Evolutionary conservation across 768 basidiomycete genomes (phyloP).

Genomic region (Naganishia vishniacii): DNA sequence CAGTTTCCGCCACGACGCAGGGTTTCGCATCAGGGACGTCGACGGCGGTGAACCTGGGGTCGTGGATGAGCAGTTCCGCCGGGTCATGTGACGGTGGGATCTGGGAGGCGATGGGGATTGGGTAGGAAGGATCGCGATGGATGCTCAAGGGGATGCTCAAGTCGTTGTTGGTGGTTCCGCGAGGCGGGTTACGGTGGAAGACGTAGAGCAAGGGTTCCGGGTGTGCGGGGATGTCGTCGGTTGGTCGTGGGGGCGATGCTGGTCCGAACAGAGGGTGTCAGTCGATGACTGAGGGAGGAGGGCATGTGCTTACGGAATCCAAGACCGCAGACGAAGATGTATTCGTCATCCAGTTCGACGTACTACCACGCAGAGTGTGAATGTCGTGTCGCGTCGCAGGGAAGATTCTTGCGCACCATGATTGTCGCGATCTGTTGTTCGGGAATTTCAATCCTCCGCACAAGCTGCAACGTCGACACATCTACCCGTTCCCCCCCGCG

Average conservation of each 20-base stretch:
- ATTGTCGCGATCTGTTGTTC: conserved; percentile 7
- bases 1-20: neutral
- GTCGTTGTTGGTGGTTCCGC: too few relatives aligned
- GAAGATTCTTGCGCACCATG: neutral
- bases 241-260: too few relatives aligned
- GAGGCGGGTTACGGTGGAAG: too few relatives aligned
- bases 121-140: too few relatives aligned
- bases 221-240: too few relatives aligned
- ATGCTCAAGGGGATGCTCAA: too few relatives aligned
- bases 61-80: neutral
- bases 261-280: too few relatives aligned
- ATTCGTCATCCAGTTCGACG: conserved; percentile 13
- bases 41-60: neutral
- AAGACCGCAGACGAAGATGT: neutral
- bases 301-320: neutral
- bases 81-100: too few relatives aligned
- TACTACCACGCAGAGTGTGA: neutral
- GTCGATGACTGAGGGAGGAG: neutral
- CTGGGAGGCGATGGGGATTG: too few relatives aligned
- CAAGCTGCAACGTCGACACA: neutral
- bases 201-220: too few relatives aligned
- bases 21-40: neutral
- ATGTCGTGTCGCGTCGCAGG: neutral
- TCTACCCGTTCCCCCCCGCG: neutral
- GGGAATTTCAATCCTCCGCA: conserved; percentile 3